Evolutionary conservation across 2,329 filamentous ascomycete genomes (phyloP).

Genomic region (Cryoendolithus antarcticus): DNA sequence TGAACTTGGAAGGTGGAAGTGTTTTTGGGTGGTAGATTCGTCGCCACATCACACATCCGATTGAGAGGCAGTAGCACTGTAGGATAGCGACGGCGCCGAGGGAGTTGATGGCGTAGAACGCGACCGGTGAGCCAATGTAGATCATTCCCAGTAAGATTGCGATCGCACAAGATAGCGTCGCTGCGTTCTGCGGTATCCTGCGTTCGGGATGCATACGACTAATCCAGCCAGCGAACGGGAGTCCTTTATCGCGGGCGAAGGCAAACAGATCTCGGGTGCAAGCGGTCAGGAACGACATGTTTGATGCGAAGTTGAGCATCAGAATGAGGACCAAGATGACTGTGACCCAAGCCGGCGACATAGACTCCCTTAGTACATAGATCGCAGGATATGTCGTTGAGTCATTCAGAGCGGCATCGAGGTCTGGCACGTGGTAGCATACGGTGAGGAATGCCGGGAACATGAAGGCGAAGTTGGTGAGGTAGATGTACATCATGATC

Average conservation of each 20-base stretch:
- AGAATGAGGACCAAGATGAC: slow-evolving; percentile 23
- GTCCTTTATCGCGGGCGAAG: slow-evolving; percentile 26
- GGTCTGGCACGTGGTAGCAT: slow-evolving; percentile 21
- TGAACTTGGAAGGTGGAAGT: slow-evolving; percentile 11
- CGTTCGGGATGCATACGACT: slow-evolving; percentile 8
- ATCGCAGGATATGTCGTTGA: slow-evolving; percentile 25
- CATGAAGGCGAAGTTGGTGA: slow-evolving; percentile 10
- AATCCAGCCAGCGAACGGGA: slow-evolving; percentile 25
- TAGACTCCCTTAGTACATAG: slow-evolving; percentile 17
- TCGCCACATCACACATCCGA: slow-evolving; percentile 17
- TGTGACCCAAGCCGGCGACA: slow-evolving; percentile 7
- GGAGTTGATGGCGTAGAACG: slow-evolving; percentile 31
- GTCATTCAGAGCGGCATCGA: slow-evolving; percentile 16
- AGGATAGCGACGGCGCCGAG: slow-evolving; percentile 14
- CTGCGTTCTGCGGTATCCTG: slow-evolving; percentile 11
- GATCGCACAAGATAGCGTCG: slow-evolving; percentile 38
- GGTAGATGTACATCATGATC: slow-evolving; percentile 6
- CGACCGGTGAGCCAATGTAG: slow-evolving; percentile 26
- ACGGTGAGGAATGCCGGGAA: slow-evolving; percentile 19
- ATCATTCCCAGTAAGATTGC: slow-evolving; percentile 27
- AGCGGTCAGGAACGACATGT: slow-evolving; percentile 4
- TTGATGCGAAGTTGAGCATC: slow-evolving; percentile 5
- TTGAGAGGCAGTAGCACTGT: slow-evolving; percentile 12
- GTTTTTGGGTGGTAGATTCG: slow-evolving; percentile 11
- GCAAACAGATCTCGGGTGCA: slow-evolving; percentile 13